These are phyloP conservation scores for Nakaseomyces bracarensis DNA, from an alignment of 1,139 yeast species.

Conservation along the genomic window DNA sequence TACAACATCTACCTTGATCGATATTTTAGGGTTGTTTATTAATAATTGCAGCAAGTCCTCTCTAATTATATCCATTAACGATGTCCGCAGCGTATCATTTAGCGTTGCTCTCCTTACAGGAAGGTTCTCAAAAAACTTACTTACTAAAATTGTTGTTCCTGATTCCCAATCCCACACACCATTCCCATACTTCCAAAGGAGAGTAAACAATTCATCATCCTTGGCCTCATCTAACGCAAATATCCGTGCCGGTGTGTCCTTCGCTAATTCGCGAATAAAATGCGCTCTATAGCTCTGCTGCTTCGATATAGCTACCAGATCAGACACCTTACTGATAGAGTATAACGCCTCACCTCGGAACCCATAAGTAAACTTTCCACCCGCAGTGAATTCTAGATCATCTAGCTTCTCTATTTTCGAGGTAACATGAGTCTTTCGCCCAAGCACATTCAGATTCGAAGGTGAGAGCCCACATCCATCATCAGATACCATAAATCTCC, in stretches of 20 bases:
- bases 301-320: constrained; percentile 36
- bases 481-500: constrained; percentile 41
- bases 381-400: constrained; percentile 24
- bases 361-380: constrained; percentile 26
- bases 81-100: constrained; percentile 19
- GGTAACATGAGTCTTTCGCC: constrained; percentile 37
- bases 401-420: constrained; percentile 37
- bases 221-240: constrained; percentile 7
- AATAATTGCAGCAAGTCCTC: constrained; percentile 33
- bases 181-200: not conserved
- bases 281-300: constrained; percentile 16
- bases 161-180: constrained; percentile 9
- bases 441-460: constrained; percentile 41
- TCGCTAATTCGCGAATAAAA: no score
- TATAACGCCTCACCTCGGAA: constrained; percentile 44
- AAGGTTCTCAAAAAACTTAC: constrained; percentile 43
- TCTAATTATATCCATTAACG: constrained; percentile 34
- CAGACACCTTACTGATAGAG: constrained; percentile 35
- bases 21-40: constrained; percentile 29
- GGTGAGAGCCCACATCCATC: constrained; percentile 49
- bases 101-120: constrained; percentile 49
- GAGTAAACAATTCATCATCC: not conserved
- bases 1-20: not conserved
- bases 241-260: not conserved
- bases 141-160: constrained; percentile 48